Evolutionary conservation across 2,329 filamentous ascomycete genomes (phyloP).

Genomic region (Epichloe scottii): DNA sequence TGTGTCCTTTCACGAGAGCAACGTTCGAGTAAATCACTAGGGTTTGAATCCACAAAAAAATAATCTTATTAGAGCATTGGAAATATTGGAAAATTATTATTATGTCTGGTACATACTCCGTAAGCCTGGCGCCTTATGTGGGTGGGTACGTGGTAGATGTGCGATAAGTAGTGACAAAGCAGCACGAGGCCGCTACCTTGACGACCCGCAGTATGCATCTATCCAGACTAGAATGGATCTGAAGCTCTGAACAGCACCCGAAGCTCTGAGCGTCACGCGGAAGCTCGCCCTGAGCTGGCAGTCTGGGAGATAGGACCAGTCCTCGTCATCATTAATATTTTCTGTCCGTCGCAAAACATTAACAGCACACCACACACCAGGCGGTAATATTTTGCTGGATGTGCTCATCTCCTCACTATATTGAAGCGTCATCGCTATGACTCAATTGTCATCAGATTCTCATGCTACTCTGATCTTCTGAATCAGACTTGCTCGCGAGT

Average conservation of each 20-base stretch:
- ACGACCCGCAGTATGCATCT: conserved; percentile 3
- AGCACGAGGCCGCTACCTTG: too few relatives aligned
- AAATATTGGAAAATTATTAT: too few relatives aligned
- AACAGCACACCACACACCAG: not conserved
- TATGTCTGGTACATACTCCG: too few relatives aligned
- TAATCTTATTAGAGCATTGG: too few relatives aligned
- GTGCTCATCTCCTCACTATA: not conserved
- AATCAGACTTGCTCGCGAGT: not conserved
- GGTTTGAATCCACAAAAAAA: not conserved
- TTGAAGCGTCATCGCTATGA: not conserved
- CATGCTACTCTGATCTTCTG: not conserved
- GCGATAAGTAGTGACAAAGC: not conserved
- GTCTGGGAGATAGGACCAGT: too few relatives aligned
- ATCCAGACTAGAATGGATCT: not conserved
- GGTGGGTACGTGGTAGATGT: not conserved
- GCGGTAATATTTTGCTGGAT: not conserved
- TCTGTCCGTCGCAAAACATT: too few relatives aligned
- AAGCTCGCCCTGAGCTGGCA: too few relatives aligned
- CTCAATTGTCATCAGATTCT: not conserved
- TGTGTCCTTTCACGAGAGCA: not conserved
- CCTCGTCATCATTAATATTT: too few relatives aligned
- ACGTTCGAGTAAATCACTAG: not conserved
- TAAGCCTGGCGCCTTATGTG: not conserved
- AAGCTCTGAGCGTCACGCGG: too few relatives aligned
- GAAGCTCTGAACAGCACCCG: not conserved